Base-by-base conservation (phyloP, 352 stramenopile genomes). In the Pythium scleroteichum region DNA sequence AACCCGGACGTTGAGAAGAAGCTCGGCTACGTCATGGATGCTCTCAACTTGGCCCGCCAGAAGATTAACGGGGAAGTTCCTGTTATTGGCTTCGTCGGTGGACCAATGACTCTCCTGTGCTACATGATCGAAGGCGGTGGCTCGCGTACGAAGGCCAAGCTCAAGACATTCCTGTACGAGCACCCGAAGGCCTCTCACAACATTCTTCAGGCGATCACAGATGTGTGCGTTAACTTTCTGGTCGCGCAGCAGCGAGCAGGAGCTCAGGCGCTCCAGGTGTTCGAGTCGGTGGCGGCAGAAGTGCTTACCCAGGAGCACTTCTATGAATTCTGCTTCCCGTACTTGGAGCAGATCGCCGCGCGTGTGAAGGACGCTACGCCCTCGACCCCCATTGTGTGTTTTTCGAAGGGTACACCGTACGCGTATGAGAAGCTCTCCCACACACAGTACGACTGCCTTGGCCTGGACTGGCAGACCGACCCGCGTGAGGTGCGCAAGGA, bases 81-180 rank as follows among this genome's bases (percentile, higher is more conserved):
- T n/a, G 75, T 99, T 2, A 99, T 99, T 68, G 97, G 97, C 42
- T 99, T 99, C 73, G 96, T 91, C n/a, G 97, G 96, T 27, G 97
- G 87, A 16, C 97, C 97, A 13, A 96, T 97, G 62, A 99, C 97
- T 33, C 85, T 99, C 41, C 83, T 99, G 49, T 98, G 94, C 78
- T 99, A 99, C 82, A 99, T 99, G 95, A 95, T 99, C 24, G 97
- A 98, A 49, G 97, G 96, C 60, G 94, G 94, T 23, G 96, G 92
- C 35, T 98, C 94, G 62, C 97, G 97, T 68, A 99, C 98, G 48
- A 95, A 94, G 62, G 81, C 91, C 20, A 82, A 97, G 62, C 89
- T 97, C 47, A 96, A 98, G 79, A 88, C 89, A n/a, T 99, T 97
- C 80, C 66, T 99, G 22, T 92, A 96, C 62, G 74, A 98, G 57